A percentile compares a stretch with the other conserved stretches of the same genome.
phyloP scores from a whole-genome alignment of 1,284 basidiomycete species.

The Abortiporus biennis region DNA sequence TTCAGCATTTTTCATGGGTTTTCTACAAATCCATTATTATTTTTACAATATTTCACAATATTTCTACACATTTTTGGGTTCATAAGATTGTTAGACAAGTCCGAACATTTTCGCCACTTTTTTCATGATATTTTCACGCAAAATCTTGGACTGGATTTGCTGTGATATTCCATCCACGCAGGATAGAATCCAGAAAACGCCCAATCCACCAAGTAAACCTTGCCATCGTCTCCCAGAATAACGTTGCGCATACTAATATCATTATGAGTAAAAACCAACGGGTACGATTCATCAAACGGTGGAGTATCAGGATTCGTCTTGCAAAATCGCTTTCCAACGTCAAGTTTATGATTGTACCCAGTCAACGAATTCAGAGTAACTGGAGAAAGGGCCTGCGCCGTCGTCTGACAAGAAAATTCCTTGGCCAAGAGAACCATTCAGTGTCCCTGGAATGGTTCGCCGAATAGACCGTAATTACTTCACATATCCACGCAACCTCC shows the following conservation, averaged over 20 bases:
- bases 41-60: too few species aligned
- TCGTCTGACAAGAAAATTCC: background rate
- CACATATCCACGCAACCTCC: constrained; percentile 6
- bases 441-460: background rate
- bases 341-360: constrained; percentile 10
- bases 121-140: too few species aligned
- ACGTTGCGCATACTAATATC: constrained; percentile 10
- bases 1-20: too few species aligned
- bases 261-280: constrained; percentile 11
- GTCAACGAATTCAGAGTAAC: constrained; percentile 7
- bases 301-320: constrained; percentile 1
- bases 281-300: constrained; percentile 11
- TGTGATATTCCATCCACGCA: constrained; percentile 12
- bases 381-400: constrained; percentile 9
- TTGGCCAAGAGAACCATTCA: background rate
- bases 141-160: too few species aligned
- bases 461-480: constrained; percentile 2
- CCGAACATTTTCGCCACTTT: too few species aligned
- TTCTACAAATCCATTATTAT: too few species aligned
- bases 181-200: constrained; percentile 12
- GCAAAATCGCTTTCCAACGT: constrained; percentile 6
- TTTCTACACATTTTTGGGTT: too few species aligned
- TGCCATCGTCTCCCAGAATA: constrained; percentile 8
- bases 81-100: too few species aligned
- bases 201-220: constrained; percentile 13